Base-by-base conservation (phyloP, 2,329 filamentous ascomycete genomes). In the Fusarium poae region DNA sequence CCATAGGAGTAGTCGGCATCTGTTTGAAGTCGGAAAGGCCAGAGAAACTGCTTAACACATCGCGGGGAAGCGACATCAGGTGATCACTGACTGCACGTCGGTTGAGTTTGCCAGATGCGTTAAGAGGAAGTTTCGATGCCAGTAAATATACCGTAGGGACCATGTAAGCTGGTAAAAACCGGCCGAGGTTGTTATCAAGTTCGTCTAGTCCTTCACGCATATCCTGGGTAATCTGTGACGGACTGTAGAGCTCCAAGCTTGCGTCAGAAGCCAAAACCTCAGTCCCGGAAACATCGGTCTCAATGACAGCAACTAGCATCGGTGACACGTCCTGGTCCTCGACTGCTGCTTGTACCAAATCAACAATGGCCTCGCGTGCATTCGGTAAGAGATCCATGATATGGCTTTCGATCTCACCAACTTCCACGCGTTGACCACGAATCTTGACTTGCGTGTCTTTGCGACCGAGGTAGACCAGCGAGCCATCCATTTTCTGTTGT, bases 371-470 rank as follows among this genome's bases (percentile, higher is more conserved):
- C 48, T 51, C 48, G n/a, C 34, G 48, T 16, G 48, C 37, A 13
- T 21, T 27, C 2, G 51, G 39, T 25, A 44, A 21, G 8, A 54
- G 39, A 35, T 34, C 20, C 20, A 44, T 27, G 6, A 54, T 54
- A 8, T 54, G 27, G 21, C 39, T 45, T 27, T 44, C 39, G 18
- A 54, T 54, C 39, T 45, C 51, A 27, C 51, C 51, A 27, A 34
- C 7, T 13, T 45, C 39, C 21, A 54, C 51, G 13, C 51, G 27
- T 45, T 54, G 51, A 18, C 51, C 51, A 44, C 39, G 39, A 13
- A 54, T 54, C 23, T 54, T 54, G 39, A 54, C 29, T 27, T 54
- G 51, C 5, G 39, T 54, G 9, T 54, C 39, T 25, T 20, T 54
- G 16, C 51, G 39, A 35, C 51, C 51, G 3, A 45, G 15, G 18